Percentiles rank a stretch among this genome's conserved stretches.
phyloP scores from a whole-genome alignment of 1,284 basidiomycete genomes.

The Pseudozyma sp. region DNA sequence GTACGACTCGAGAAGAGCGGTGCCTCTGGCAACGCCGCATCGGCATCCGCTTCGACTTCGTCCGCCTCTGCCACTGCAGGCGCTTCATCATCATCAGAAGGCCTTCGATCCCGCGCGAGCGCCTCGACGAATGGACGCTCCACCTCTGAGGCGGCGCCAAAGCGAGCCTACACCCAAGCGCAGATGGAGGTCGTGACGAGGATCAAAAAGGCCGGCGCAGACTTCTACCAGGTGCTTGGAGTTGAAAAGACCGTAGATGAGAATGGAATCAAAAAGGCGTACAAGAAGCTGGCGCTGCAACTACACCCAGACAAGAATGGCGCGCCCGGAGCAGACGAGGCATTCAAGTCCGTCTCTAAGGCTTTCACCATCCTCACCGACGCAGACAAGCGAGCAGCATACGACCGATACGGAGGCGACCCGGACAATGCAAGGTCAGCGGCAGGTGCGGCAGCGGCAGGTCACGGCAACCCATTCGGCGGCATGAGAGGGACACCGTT shows the following conservation, averaged over 20 bases:
- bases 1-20: conserved; percentile 72
- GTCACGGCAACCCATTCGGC: conserved; percentile 27
- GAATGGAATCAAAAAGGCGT: conserved; percentile 85
- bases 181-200: conserved; percentile 87
- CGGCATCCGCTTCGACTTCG: conserved; percentile 69
- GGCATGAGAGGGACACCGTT: conserved; percentile 42
- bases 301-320: conserved; percentile 98
- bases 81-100: conserved; percentile 73
- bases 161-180: conserved; percentile 87
- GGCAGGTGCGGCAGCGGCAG: conserved; percentile 70
- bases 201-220: conserved; percentile 81
- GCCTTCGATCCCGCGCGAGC: conserved; percentile 69
- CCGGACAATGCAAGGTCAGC: conserved; percentile 83
- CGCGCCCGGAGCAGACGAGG: conserved; percentile 97
- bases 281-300: conserved; percentile 94
- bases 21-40: conserved; percentile 68
- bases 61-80: conserved; percentile 73
- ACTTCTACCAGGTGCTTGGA: conserved; percentile 93
- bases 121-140: conserved; percentile 65
- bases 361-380: conserved; percentile 96
- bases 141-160: conserved; percentile 69
- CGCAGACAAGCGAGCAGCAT: conserved; percentile 88
- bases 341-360: conserved; percentile 98
- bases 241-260: conserved; percentile 87
- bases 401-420: conserved; percentile 85